These are phyloP conservation scores for Exophiala bonariae DNA, from an alignment of 2,329 filamentous ascomycete species.

Conservation along the genomic window DNA sequence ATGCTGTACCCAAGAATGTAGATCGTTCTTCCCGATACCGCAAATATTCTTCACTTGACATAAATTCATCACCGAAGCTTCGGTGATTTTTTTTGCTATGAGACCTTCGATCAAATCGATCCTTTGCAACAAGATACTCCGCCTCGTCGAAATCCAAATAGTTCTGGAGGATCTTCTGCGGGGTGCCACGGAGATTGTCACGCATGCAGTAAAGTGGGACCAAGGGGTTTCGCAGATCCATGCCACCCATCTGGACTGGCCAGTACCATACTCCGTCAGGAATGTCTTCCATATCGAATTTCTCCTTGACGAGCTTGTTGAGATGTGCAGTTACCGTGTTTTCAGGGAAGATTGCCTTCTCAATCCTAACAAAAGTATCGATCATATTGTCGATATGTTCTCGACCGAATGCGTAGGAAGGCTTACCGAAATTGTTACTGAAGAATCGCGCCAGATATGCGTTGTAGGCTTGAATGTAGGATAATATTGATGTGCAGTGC, in stretches of 20 bases:
- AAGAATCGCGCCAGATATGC: conserved; percentile 59
- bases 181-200: conserved; percentile 40
- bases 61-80: conserved; percentile 30
- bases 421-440: conserved; percentile 57
- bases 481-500: conserved; percentile 56
- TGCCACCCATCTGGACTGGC: conserved; percentile 51
- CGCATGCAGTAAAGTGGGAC: conserved; percentile 50
- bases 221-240: conserved; percentile 53
- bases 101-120: conserved; percentile 1
- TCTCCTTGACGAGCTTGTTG: conserved; percentile 51
- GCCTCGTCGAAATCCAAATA: conserved; percentile 46
- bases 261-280: conserved; percentile 56
- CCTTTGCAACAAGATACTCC: conserved; percentile 4
- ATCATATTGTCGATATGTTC: conserved; percentile 58
- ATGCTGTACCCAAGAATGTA: conserved; percentile 32
- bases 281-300: conserved; percentile 51
- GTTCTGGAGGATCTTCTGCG: conserved; percentile 34
- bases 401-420: conserved; percentile 56
- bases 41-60: conserved; percentile 42
- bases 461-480: conserved; percentile 63
- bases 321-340: conserved; percentile 57
- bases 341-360: conserved; percentile 49
- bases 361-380: conserved; percentile 53
- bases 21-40: conserved; percentile 37
- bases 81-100: conserved; percentile 2